Evolutionary conservation across 768 basidiomycete genomes (phyloP), one percentile per base, ranked within the genome.

Genomic region (Tephrocybe sp.): DNA sequence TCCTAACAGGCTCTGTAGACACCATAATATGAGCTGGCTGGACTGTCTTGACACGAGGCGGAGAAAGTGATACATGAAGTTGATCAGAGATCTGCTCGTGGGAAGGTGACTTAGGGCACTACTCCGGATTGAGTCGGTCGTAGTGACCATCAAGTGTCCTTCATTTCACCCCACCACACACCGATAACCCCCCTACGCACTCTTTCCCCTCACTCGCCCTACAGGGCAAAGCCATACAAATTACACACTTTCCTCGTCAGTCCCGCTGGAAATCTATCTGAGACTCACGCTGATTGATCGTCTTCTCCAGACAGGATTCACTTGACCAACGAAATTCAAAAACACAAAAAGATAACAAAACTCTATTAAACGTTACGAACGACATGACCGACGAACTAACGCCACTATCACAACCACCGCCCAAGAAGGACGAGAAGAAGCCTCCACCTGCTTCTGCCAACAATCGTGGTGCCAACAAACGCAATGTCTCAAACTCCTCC

Each of bases 321-420:
- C 64, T 67, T 56, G 51, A 53, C 52, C 60, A 65, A 53, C 55
- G 59, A 69, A 67, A 62, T 62, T 54, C 59, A 63, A 70, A 52
- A 70, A 63, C 60, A 63, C 65, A 71, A 72, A 75, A 73, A 75
- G 72, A 78, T 66, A 69, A 62, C 64, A 75, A 82, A 82, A 77
- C 58, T 58, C 60, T 57, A 60, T 71, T 65, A 58, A 63, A 65
- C 76, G 66, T 83, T 77, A 91, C 84, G 86, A 88, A 82, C 85
- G 82, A 84, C 71, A 92, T 92, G 89, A 88, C 86, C 68, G 89
- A 92, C 78, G 84, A 89, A 77, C 73, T 76, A 65, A 76, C 76
- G 69, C 74, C 79, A 64, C 82, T 79, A 70, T 67, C 75, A 57
- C 78, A 77, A 64, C 69, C 72, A 64, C 70, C 72, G 49, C 65